Conservation (phyloP, 1,284 basidiomycete species). For the Cystobasidiaceae sp. region DNA sequence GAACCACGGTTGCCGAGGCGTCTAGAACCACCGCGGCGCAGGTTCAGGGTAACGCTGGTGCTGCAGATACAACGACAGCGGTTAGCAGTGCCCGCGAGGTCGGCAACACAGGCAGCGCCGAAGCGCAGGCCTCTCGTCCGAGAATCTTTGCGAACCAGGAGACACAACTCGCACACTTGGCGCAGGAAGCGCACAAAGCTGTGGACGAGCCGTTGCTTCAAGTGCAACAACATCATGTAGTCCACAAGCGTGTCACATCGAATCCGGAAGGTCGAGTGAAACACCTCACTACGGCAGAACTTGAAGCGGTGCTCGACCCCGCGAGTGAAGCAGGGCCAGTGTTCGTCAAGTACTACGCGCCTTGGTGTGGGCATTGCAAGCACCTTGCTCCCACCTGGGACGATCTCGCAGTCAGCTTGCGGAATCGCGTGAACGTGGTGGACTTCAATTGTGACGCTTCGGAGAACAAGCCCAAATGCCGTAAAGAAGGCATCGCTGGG, state of each 20-base stretch:
- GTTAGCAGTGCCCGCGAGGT: not conserved
- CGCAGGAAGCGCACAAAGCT: not conserved
- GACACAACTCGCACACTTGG: not conserved
- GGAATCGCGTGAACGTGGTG: conserved; percentile 65
- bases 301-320: conserved; percentile 22
- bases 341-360: conserved; percentile 67
- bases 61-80: not conserved
- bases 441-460: conserved; percentile 75
- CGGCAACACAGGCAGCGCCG: too few species aligned
- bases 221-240: not conserved
- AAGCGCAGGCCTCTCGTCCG: not conserved
- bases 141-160: too few species aligned
- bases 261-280: conserved; percentile 37
- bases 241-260: conserved; percentile 26
- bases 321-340: conserved; percentile 54
- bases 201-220: conserved; percentile 12
- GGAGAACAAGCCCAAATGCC: conserved; percentile 60
- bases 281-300: conserved; percentile 16
- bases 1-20: not conserved
- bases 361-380: conserved; percentile 74
- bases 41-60: not conserved
- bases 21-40: not conserved
- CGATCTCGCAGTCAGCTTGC: conserved; percentile 63
- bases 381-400: conserved; percentile 67
- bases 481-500: conserved; percentile 59